Conservation (phyloP, 495 filamentous ascomycete genomes). For the Hyphodiscus hymeniophilus region DNA sequence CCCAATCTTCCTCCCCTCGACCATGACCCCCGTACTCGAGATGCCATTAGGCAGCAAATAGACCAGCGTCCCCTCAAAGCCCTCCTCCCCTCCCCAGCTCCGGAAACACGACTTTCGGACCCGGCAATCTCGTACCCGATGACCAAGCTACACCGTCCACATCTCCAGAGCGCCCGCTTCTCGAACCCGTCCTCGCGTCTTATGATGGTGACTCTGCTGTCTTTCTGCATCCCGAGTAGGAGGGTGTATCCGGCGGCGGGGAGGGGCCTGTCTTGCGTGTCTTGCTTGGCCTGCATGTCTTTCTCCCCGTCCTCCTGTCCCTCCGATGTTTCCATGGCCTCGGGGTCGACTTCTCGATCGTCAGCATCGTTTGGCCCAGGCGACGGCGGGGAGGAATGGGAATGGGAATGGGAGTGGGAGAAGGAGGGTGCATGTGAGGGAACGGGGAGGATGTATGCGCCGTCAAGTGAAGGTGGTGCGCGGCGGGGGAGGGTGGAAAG, state of each 20-base stretch:
- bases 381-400: too few species aligned
- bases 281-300: constrained; percentile 9
- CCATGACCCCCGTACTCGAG: constrained; percentile 39
- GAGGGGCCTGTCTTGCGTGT: too few species aligned
- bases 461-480: constrained; percentile 30
- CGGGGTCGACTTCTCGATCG: background rate
- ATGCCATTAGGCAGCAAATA: constrained; percentile 54
- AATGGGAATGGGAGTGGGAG: background rate
- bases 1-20: constrained; percentile 15
- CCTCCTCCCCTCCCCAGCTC: constrained; percentile 10
- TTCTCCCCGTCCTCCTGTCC: constrained; percentile 6
- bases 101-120: background rate
- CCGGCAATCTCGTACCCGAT: constrained; percentile 51
- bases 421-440: constrained; percentile 15
- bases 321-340: background rate
- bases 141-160: constrained; percentile 54
- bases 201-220: constrained; percentile 46
- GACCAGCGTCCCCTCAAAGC: constrained; percentile 27
- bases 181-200: constrained; percentile 64
- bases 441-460: constrained; percentile 35
- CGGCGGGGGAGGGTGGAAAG: constrained; percentile 49
- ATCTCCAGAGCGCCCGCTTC: constrained; percentile 52
- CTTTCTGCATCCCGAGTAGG: constrained; percentile 27
- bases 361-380: too few species aligned
- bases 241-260: constrained; percentile 24